Conservation (phyloP, 2,329 filamentous ascomycete species). For the Beauveria brongniartii region DNA sequence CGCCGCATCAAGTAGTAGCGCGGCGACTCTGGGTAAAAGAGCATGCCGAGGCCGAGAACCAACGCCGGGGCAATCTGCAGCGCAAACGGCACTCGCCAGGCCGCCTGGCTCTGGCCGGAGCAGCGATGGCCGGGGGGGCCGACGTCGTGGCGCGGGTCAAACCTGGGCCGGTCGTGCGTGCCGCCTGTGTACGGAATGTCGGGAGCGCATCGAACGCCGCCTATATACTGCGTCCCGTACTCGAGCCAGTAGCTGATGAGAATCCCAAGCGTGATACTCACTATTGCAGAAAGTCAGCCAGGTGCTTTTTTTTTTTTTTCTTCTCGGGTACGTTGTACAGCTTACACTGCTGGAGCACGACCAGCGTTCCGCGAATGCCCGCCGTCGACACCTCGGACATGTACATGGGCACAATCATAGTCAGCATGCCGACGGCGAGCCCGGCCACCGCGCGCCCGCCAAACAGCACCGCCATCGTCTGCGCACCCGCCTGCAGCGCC, state of each 20-base stretch:
- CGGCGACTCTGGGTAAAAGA: conserved; percentile 39
- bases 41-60: conserved; percentile 45
- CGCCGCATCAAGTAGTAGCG: conserved; percentile 26
- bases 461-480: conserved; percentile 32
- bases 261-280: conserved; percentile 34
- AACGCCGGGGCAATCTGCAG: conserved; percentile 48
- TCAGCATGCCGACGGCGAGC: conserved; percentile 32
- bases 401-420: conserved; percentile 34
- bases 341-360: conserved; percentile 32
- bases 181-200: conserved; percentile 38
- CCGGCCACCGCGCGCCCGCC: conserved; percentile 36
- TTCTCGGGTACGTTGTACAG: background rate
- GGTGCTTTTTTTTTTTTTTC: too few species aligned
- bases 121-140: conserved; percentile 28
- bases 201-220: conserved; percentile 38
- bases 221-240: conserved; percentile 33
- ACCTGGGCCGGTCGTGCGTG: conserved; percentile 26
- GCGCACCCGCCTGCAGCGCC: conserved; percentile 34
- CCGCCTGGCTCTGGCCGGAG: conserved; percentile 32
- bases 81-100: conserved; percentile 41
- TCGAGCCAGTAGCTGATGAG: conserved; percentile 35
- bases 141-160: conserved; percentile 35
- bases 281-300: background rate
- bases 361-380: conserved; percentile 38
- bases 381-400: conserved; percentile 42